These are phyloP conservation scores for Rhynchosporium secalis DNA, from an alignment of 2,329 filamentous ascomycete species.

Conservation along the genomic window DNA sequence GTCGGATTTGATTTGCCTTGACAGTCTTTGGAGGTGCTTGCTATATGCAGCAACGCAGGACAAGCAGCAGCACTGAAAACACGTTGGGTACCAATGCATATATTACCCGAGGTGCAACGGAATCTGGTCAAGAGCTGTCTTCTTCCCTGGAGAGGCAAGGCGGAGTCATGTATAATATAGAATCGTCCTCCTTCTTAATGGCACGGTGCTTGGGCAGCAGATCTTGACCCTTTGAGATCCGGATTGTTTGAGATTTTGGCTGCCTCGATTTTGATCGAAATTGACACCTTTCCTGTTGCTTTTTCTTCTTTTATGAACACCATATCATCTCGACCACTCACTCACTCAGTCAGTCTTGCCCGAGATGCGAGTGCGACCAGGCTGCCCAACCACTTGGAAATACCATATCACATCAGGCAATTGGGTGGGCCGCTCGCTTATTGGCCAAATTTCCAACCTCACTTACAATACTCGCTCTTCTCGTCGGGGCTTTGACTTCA, in stretches of 20 bases:
- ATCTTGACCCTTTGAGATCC: conserved; percentile 16
- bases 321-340: not conserved
- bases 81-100: conserved; percentile 6
- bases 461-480: too few relatives aligned
- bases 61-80: not conserved
- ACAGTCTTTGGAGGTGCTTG: not conserved
- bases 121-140: not conserved
- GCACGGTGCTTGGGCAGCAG: conserved; percentile 13
- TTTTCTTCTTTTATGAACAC: not conserved
- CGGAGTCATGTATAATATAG: conserved; percentile 21
- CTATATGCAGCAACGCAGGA: not conserved
- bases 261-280: not conserved
- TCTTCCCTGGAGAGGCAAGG: not conserved
- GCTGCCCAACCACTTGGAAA: not conserved
- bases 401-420: not conserved
- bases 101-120: not conserved
- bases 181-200: conserved; percentile 11
- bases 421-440: conserved; percentile 3
- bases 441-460: conserved; percentile 6
- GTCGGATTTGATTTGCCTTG: not conserved
- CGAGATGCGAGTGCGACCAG: not conserved
- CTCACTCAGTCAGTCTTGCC: not conserved
- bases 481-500: not conserved
- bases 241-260: not conserved
- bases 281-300: not conserved